Evolutionary conservation across 306 rosid genomes (phyloP).

Genomic region (Pyrus communis): DNA sequence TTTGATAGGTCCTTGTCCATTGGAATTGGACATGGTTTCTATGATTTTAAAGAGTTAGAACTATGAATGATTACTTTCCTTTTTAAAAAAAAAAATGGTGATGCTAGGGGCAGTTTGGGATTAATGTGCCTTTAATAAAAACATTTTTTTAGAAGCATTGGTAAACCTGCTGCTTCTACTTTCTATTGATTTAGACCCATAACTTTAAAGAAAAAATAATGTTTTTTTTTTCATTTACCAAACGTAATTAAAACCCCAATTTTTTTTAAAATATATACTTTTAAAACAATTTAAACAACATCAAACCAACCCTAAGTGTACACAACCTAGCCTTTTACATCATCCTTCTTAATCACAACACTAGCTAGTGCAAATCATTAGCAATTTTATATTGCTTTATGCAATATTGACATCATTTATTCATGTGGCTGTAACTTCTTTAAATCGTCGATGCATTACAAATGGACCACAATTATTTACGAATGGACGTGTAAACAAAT

Average conservation of each 20-base stretch:
- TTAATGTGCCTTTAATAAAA: too few species aligned
- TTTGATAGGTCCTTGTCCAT: background rate
- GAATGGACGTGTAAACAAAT: rapidly evolving
- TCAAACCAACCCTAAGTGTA: background rate
- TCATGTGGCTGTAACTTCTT: too few species aligned
- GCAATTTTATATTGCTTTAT: background rate
- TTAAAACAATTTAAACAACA: too few species aligned
- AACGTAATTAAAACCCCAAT: too few species aligned
- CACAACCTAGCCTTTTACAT: background rate
- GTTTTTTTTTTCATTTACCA: too few species aligned
- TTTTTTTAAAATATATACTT: too few species aligned
- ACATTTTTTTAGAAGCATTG: too few species aligned
- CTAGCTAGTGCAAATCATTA: background rate
- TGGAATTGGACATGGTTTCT: background rate
- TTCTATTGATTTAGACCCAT: too few species aligned
- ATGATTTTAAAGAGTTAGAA: background rate
- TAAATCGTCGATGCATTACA: background rate
- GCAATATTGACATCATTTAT: background rate
- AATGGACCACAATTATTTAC: background rate
- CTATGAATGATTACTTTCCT: too few species aligned
- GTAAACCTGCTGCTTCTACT: too few species aligned
- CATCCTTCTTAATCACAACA: background rate
- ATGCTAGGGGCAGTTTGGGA: too few species aligned
- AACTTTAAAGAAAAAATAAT: too few species aligned
- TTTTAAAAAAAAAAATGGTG: background rate